Evolutionary conservation across 306 rosid species (phyloP).

Genomic region (Vigna hirtella): DNA sequence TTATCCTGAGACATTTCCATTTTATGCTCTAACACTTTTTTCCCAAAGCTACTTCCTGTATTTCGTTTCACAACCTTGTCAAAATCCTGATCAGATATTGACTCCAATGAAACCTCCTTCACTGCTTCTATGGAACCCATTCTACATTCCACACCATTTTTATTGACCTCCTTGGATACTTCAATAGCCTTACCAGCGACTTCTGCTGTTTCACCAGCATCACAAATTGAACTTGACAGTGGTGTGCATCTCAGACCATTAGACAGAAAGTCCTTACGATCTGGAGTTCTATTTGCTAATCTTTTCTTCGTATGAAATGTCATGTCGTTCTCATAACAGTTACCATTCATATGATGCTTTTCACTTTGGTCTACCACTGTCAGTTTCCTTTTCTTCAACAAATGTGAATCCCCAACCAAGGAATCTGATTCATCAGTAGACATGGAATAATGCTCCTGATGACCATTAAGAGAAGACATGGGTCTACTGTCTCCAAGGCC

Average conservation of each 20-base stretch:
- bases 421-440: conserved; percentile 40
- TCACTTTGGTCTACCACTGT: conserved; percentile 15
- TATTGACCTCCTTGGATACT: conserved; percentile 33
- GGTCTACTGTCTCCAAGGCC: background rate
- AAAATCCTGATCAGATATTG: conserved; percentile 52
- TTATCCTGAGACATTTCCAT: conserved; percentile 31
- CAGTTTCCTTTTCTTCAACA: conserved; percentile 37
- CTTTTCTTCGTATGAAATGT: conserved; percentile 12
- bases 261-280: conserved; percentile 26
- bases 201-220: conserved; percentile 35
- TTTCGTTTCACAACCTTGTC: conserved; percentile 49
- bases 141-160: conserved; percentile 50
- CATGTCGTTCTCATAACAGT: conserved; percentile 18
- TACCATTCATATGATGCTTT: conserved; percentile 18
- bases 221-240: conserved; percentile 41
- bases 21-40: conserved; percentile 43
- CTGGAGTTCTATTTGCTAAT: conserved; percentile 28
- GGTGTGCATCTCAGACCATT: conserved; percentile 34
- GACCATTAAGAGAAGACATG: conserved; percentile 17
- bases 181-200: conserved; percentile 30
- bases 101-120: conserved; percentile 53
- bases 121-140: conserved; percentile 42
- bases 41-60: conserved; percentile 41
- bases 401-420: conserved; percentile 11
- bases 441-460: conserved; percentile 25